Evolutionary conservation across 305 asterid species (phyloP).

Genomic region (Fraxinus floribunda): DNA sequence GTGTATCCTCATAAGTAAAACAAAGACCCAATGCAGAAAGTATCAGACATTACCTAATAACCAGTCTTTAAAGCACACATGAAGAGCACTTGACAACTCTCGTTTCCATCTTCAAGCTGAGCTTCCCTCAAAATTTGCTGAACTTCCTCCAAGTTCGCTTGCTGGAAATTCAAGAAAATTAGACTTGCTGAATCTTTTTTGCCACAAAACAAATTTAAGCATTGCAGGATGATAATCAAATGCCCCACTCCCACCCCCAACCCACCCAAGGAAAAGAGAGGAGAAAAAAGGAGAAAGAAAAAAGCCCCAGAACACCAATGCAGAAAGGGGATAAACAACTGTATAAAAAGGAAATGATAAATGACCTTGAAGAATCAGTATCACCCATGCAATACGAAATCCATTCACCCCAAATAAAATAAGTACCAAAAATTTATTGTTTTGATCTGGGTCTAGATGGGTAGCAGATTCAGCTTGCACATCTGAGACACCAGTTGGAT

Average conservation of each 20-base stretch:
- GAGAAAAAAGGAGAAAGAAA: too few relatives aligned
- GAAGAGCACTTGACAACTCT: conserved; percentile 80
- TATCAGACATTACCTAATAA: conserved; percentile 60
- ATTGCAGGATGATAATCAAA: not conserved
- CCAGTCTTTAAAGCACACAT: conserved; percentile 91
- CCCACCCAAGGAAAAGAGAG: too few relatives aligned
- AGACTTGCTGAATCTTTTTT: not conserved
- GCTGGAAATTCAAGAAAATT: conserved; percentile 41
- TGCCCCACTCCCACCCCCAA: too few relatives aligned
- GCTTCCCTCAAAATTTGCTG: conserved; percentile 72
- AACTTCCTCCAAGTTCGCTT: conserved; percentile 66
- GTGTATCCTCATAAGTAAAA: not conserved
- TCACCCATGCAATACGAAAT: not conserved
- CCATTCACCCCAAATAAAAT: conserved; percentile 18
- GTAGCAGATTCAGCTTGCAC: conserved; percentile 83
- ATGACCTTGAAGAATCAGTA: not conserved
- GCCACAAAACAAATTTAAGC: not conserved
- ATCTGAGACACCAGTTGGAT: conserved; percentile 91
- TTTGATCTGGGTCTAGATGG: conserved; percentile 84
- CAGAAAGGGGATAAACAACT: not conserved
- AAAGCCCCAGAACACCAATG: too few relatives aligned
- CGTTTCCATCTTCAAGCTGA: conserved; percentile 88
- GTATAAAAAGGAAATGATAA: not conserved
- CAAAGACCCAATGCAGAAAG: not conserved
- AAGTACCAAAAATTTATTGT: conserved; percentile 67